Percentiles rank a stretch among this genome's conserved stretches.
Conservation (phyloP, 805 yeast genomes). For the Hanseniaspora guilliermondii region DNA sequence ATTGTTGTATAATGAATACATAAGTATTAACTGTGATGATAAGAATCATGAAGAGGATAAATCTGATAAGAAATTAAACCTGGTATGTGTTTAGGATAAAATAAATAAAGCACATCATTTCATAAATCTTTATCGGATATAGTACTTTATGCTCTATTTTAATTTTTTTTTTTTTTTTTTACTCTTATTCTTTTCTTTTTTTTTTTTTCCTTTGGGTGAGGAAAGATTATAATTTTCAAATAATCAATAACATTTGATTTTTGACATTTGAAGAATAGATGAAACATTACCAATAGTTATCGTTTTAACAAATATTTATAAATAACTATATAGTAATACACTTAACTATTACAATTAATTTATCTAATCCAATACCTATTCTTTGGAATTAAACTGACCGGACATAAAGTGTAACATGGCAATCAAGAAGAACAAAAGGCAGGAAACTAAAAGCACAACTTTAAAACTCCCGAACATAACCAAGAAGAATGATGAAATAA, state of each 20-base stretch:
- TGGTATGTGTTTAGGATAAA: neutral
- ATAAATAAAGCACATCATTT: neutral
- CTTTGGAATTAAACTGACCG: too few relatives aligned
- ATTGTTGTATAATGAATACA: conserved; percentile 53
- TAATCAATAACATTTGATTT: too few relatives aligned
- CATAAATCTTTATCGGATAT: too few relatives aligned
- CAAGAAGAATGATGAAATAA: neutral
- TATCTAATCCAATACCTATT: too few relatives aligned
- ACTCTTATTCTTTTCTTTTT: neutral
- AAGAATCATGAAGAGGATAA: neutral
- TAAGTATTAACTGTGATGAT: conserved; percentile 27
- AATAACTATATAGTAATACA: too few relatives aligned
- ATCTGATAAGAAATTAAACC: neutral
- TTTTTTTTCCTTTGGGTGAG: neutral
- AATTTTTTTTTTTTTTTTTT: neutral
- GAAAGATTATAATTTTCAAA: neutral
- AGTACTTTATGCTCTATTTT: too few relatives aligned
- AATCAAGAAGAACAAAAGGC: neutral
- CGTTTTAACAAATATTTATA: too few relatives aligned
- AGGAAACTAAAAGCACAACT: neutral
- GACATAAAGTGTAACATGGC: neutral
- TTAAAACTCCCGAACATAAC: conserved; percentile 7
- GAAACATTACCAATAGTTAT: too few relatives aligned
- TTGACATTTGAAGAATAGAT: too few relatives aligned
- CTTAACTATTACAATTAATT: too few relatives aligned